Evolutionary conservation across 2,329 filamentous ascomycete species (phyloP).

Genomic region (Gliomastix tumulicola): DNA sequence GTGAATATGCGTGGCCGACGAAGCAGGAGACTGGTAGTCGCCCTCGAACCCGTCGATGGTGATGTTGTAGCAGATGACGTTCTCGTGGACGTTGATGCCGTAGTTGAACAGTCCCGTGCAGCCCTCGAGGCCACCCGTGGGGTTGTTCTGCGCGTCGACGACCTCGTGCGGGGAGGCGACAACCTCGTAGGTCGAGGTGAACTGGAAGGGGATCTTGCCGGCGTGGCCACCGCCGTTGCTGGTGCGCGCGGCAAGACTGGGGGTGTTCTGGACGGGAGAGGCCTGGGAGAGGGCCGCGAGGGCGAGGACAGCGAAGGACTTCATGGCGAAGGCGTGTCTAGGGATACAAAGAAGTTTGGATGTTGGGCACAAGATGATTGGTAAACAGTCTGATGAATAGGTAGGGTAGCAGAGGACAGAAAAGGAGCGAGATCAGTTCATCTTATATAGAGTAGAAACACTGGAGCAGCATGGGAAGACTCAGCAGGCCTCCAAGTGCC

Average conservation of each 20-base stretch:
- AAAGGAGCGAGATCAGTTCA: no score
- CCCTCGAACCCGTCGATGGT: slow-evolving; percentile 40
- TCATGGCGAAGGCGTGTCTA: no score
- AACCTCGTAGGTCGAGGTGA: slow-evolving; percentile 41
- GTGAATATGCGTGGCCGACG: slow-evolving; percentile 49
- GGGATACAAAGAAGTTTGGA: no score
- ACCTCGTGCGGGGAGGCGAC: slow-evolving; percentile 42
- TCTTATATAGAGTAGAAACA: no score
- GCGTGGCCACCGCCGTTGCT: not conserved
- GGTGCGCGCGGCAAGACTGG: not conserved
- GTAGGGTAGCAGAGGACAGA: no score
- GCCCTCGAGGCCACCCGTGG: slow-evolving; percentile 31
- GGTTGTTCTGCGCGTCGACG: slow-evolving; percentile 28
- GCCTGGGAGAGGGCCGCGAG: slow-evolving; percentile 13
- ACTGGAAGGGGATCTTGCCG: slow-evolving; percentile 19
- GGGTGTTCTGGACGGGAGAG: slow-evolving; percentile 9
- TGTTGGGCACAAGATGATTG: no score
- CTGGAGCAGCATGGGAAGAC: no score
- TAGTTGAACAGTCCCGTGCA: slow-evolving; percentile 42
- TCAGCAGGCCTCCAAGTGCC: no score
- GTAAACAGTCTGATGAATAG: no score
- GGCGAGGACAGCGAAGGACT: slow-evolving; percentile 9
- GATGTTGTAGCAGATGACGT: slow-evolving; percentile 42
- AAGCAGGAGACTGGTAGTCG: slow-evolving; percentile 40
- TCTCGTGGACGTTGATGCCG: slow-evolving; percentile 39